Base-by-base conservation (phyloP, 108 stramenopile genomes). In the Nitzschia sp. region DNA sequence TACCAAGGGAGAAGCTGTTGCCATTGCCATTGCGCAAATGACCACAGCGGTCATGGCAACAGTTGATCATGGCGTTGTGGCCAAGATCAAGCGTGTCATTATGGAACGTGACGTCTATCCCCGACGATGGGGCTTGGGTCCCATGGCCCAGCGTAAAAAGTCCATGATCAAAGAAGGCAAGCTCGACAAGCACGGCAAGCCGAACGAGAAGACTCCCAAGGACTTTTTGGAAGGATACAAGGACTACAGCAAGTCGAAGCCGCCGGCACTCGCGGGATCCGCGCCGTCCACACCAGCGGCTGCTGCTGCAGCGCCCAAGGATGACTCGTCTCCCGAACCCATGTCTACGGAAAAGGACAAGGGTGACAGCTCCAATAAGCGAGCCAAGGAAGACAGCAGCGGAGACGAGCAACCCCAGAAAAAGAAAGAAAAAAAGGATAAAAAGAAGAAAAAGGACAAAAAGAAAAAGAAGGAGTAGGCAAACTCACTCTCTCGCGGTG, bases 21-120 rank as follows among this genome's bases (percentile, higher is more conserved):
- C 98, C 26, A 91, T 98, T 4, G 99, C 95, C 26, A 94, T 99
- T 66, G 99, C 99, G 5, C 98, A 97, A 81, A 99, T 99, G 99
- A 97, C 98, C 1, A 99, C 99, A 0, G 84, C 98, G 23, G 98
- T 99, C 68, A 98, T 99, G 98, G 99, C 98, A 6, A 98, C 97
- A 6, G 92, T 93, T 18, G 99, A 99, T 88, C 99, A 99, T 82
- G 99, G 99, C 23, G 92, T 94, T 38, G 99, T 99, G 34, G 98
- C 98, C 54, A 98, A 97, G 88, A 98, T 99, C 77, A 99, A 99
- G 82, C 93, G 99, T 48, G 99, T 99, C 30, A 98, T 99, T 82
- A 99, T 99, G 99, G 99, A 99, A 88, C 81, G 99, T 25, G 99
- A 99, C 87, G 96, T 96, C 0, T 99, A 99, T 73, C 99, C 99